Evolutionary conservation across 768 basidiomycete species (phyloP), one percentile per base, ranked within the genome.

Genomic region (Leccinum aurantiacum): DNA sequence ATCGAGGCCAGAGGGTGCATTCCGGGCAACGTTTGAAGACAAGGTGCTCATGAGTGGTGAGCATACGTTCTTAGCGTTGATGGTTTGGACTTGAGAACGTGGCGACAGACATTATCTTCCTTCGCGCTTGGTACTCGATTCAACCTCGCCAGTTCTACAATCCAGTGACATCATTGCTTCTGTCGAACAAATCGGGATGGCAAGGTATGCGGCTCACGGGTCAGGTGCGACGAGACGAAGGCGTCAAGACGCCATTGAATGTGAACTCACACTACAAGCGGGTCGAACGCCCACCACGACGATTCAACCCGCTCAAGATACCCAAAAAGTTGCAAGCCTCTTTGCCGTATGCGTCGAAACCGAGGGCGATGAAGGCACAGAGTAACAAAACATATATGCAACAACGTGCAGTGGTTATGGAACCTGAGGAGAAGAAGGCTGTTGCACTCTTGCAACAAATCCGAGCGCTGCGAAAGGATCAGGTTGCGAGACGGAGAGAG

Each of bases 1-100:
- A 31, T 78, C 87, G n/a, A 98, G 95, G 69, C 95, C 97, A 2
- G 95, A 97, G 59, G 97, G 97, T 9, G 86, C 91, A 5, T 98
- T 92, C 81, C 82, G 97, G 63, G 97, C 96, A 3, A 95, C 95
- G 13, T 99, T 98, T 74, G 97, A 99, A 75, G 97, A 99, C 74
- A 98, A 98, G 79, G 81, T 98, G 8, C 81, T 98, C 62, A 93
- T 89, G 88, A 94, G 94, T 65, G 95, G 95, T 95, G 73, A 59
- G 90, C 82, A 0, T 11, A 14, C 15, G 1, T n/a, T 37, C 37
- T 38, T 4, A 11, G 8, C 22, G 8, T 17, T n/a, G 29, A 60
- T 2, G 3, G 10, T 37, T 25, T 14, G 8, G 19, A 17, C 52
- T 56, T 53, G 57, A 19, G n/a, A 55, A 24, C 31, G 35, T 22